These are phyloP conservation scores for Fusarium chuoi DNA, from an alignment of 2,329 filamentous ascomycete species.

Conservation along the genomic window DNA sequence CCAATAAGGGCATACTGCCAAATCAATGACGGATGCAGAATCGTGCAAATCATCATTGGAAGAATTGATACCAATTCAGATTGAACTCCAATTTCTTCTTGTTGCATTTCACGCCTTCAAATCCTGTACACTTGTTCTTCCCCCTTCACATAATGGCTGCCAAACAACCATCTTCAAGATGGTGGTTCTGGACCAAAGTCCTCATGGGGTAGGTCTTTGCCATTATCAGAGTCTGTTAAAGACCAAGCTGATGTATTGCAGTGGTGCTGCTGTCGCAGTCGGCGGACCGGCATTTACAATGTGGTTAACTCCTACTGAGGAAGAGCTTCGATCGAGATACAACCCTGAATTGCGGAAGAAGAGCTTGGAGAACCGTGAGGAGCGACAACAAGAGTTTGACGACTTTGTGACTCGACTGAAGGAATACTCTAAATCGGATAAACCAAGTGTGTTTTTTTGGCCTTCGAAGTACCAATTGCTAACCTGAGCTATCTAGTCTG, in stretches of 20 bases:
- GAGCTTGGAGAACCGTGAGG: conserved; percentile 80
- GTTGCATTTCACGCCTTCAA: not conserved
- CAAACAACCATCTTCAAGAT: conserved; percentile 61
- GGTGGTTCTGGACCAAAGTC: conserved; percentile 76
- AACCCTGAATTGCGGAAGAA: conserved; percentile 94
- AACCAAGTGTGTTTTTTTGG: conserved; percentile 74
- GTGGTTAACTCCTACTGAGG: conserved; percentile 84
- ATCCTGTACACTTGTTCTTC: not conserved
- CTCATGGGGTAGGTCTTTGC: conserved; percentile 67
- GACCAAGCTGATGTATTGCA: conserved; percentile 51
- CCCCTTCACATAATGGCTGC: conserved; percentile 44
- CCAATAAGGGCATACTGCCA: conserved; percentile 39
- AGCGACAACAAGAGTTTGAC: conserved; percentile 86
- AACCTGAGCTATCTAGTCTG: conserved; percentile 53
- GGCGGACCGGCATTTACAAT: conserved; percentile 87
- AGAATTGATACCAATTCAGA: conserved; percentile 18
- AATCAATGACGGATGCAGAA: conserved; percentile 47
- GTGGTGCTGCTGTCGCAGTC: conserved; percentile 76
- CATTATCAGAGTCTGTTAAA: conserved; percentile 16
- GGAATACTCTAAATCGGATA: conserved; percentile 89
- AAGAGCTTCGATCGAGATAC: conserved; percentile 91
- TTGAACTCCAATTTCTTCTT: not conserved
- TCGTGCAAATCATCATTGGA: conserved; percentile 45
- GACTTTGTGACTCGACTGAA: conserved; percentile 86
- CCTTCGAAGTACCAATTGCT: conserved; percentile 4